These are phyloP conservation scores for Skeletonema marinoi DNA, from an alignment of 108 stramenopile species.

Conservation along the genomic window DNA sequence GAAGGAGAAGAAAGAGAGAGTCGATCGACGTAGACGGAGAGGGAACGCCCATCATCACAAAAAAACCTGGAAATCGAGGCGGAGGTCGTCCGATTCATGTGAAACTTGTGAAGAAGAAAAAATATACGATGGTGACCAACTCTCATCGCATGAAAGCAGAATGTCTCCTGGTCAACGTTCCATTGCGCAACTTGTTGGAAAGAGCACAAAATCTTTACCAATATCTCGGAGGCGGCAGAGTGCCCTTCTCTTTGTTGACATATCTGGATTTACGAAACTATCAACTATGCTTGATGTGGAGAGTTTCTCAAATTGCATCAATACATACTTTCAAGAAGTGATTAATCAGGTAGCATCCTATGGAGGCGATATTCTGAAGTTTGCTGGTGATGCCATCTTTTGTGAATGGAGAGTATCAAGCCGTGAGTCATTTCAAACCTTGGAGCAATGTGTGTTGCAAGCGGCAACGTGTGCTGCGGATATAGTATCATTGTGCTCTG, in stretches of 20 bases:
- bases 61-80: background rate
- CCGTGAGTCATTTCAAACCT: constrained; percentile 16
- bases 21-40: background rate
- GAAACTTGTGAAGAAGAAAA: background rate
- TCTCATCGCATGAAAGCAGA: background rate
- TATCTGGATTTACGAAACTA: constrained; percentile 86
- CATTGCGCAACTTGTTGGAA: background rate
- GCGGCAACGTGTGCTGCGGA: constrained; percentile 58
- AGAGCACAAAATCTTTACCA: constrained; percentile 20
- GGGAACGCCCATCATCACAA: background rate
- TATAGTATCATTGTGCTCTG: constrained; percentile 58
- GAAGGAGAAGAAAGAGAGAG: background rate
- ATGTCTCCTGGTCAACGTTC: background rate
- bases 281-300: constrained; percentile 75
- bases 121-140: background rate
- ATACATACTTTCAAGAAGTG: constrained; percentile 78
- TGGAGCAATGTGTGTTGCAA: constrained; percentile 55
- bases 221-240: constrained; percentile 42
- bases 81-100: background rate
- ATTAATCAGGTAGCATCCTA: constrained; percentile 62
- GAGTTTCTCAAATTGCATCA: constrained; percentile 71
- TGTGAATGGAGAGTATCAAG: constrained; percentile 50
- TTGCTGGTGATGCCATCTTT: constrained; percentile 66
- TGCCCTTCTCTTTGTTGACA: constrained; percentile 87
- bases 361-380: constrained; percentile 79